Evolutionary conservation across 345 rosid genomes (phyloP), one percentile per base, ranked within the genome.

Genomic region (Camelina laxa): DNA sequence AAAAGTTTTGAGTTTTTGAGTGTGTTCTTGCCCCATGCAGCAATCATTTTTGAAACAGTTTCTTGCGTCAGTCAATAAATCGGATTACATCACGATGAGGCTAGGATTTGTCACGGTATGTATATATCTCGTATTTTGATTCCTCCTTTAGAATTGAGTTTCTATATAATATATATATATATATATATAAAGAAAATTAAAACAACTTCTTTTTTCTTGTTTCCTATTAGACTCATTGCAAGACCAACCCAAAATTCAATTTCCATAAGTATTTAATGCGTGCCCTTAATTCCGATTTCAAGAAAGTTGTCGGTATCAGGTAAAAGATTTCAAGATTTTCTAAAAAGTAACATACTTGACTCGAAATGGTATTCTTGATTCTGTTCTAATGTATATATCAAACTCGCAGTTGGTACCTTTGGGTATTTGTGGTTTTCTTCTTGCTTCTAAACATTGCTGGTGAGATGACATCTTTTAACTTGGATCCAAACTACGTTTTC

Each of bases 271-370:
- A 92, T 80, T 79, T 96, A 88, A 79, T 86, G 62, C 97, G 98
- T 39, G 91, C 92, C 21, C 88, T 96, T 8, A 97, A 96, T 78
- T 96, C 89, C 0, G 99, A 96, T 87, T 96, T 96, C 64, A 92
- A 89, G 84, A 86, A 77, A 85, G 98, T 96, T 33, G 93, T 96
- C 4, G 99, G 99, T 53, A 89, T 92, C 77, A 91, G 98, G 99
- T 87, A 47, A 19, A 39, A 15, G 20, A 14, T 16, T 20, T 21
- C 3, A 15, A 3, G 9, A n/a, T 73, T 64, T 17, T 27, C 2
- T 0, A 5, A 9, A 5, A 19, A 33, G 41, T n/a, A 31, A 15
- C 11, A 42, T 44, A 66, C 54, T 75, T 36, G 1, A 17, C 56
- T 7, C 16, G 16, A 24, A 9, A 2, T 60, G 20, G 5, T 27